Conservation (phyloP, 306 rosid species). For the Canavalia gladiata region DNA sequence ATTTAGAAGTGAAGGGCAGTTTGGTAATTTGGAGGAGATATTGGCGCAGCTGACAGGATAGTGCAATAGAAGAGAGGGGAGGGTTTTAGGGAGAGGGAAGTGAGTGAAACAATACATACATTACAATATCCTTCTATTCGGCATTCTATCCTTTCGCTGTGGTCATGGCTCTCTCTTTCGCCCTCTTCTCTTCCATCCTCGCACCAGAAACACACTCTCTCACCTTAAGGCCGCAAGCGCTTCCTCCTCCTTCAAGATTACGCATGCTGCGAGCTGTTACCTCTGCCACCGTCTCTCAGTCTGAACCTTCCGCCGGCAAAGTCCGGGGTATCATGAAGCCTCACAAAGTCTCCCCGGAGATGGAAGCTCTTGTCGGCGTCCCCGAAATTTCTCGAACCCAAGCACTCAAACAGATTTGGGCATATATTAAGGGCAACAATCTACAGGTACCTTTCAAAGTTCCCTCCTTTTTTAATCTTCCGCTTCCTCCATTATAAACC, state of each 20-base stretch:
- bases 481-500: not conserved
- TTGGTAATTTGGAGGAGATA: conserved; percentile 14
- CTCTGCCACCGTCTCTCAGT: conserved; percentile 68
- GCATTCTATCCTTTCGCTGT: not conserved
- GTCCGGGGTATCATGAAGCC: conserved; percentile 92
- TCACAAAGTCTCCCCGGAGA: conserved; percentile 78
- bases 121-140: no score
- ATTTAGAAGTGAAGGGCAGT: conserved; percentile 9
- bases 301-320: conserved; percentile 64
- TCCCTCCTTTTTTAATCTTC: not conserved
- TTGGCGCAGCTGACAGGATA: not conserved
- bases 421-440: conserved; percentile 89
- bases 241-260: conserved; percentile 42
- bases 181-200: conserved; percentile 7
- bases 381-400: conserved; percentile 91
- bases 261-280: conserved; percentile 57
- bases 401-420: conserved; percentile 93
- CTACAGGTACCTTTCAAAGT: conserved; percentile 71
- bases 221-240: not conserved
- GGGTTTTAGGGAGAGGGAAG: not conserved
- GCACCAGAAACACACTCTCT: not conserved
- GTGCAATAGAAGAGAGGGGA: not conserved
- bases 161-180: conserved; percentile 32
- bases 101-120: no score
- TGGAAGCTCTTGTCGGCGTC: conserved; percentile 82